phyloP scores from a whole-genome alignment of 192 early-diverging fungal genomes.

The Gonapodya prolifera region DNA sequence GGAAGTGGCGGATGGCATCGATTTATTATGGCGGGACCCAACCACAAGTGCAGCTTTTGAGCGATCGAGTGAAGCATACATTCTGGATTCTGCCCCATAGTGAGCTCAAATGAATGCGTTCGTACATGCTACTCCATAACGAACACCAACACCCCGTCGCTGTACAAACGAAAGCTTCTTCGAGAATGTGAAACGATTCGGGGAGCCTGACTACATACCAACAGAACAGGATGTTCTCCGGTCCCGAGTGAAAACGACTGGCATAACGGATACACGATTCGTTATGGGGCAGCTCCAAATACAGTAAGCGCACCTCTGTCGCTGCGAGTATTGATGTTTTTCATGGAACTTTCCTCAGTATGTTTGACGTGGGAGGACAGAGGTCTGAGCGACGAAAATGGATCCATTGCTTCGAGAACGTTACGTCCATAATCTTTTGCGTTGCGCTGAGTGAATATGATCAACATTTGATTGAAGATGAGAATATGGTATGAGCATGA shows the following conservation, averaged over 20 bases:
- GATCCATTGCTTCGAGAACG: conserved; percentile 78
- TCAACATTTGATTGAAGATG: conserved; percentile 80
- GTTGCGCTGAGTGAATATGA: conserved; percentile 89
- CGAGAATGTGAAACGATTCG: conserved; percentile 8
- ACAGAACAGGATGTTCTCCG: conserved; percentile 7
- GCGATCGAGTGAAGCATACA: conserved; percentile 68
- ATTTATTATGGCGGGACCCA: conserved; percentile 60
- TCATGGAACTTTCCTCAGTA: no score
- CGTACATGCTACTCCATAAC: neutral
- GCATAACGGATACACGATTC: conserved; percentile 10
- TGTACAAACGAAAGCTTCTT: neutral
- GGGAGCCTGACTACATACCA: conserved; percentile 4
- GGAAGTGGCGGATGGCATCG: conserved; percentile 56
- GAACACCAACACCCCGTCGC: neutral
- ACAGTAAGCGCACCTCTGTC: no score
- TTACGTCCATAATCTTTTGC: conserved; percentile 87
- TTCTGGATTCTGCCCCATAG: conserved; percentile 89
- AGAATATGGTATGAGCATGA: conserved; percentile 1
- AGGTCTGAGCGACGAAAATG: conserved; percentile 73
- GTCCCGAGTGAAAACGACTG: conserved; percentile 8
- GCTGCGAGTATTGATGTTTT: no score
- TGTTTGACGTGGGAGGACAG: conserved; percentile 83
- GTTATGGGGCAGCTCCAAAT: conserved; percentile 8
- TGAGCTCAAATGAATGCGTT: conserved; percentile 22
- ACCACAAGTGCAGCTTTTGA: conserved; percentile 49